phyloP scores from a whole-genome alignment of 805 yeast species.

The Yarrowia sp. region DNA sequence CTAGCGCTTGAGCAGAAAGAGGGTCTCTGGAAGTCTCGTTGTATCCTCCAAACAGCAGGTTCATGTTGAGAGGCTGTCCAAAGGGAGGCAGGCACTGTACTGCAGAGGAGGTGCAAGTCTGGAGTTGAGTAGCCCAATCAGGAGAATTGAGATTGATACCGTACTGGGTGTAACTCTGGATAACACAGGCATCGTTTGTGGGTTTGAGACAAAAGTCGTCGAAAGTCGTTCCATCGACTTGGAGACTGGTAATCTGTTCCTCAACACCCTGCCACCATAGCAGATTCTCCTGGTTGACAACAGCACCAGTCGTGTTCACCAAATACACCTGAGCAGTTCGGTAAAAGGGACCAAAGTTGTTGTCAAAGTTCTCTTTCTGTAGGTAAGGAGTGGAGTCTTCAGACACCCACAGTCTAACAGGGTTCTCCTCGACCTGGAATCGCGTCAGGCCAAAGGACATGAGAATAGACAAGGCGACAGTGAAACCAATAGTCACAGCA shows the following conservation, averaged over 20 bases:
- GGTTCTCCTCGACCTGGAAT: constrained; percentile 74
- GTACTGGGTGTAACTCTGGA: constrained; percentile 89
- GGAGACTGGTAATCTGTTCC: constrained; percentile 54
- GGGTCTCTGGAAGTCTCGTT: constrained; percentile 51
- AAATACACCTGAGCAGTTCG: constrained; percentile 84
- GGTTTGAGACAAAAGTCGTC: constrained; percentile 86
- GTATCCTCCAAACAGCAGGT: constrained; percentile 71
- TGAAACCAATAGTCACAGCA: constrained; percentile 57
- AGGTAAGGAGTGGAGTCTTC: constrained; percentile 71
- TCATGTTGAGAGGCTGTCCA: constrained; percentile 84
- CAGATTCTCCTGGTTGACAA: constrained; percentile 71
- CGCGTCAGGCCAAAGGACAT: constrained; percentile 54
- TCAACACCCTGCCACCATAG: constrained; percentile 93
- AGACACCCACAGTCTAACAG: constrained; percentile 90
- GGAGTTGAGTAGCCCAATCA: constrained; percentile 64
- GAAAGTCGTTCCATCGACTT: constrained; percentile 51
- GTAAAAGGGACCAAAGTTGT: constrained; percentile 88
- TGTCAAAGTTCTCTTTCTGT: constrained; percentile 74
- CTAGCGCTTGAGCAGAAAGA: constrained; percentile 71
- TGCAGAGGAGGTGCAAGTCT: constrained; percentile 75
- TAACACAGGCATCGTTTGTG: constrained; percentile 74
- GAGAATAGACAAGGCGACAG: constrained; percentile 54
- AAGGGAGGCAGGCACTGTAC: constrained; percentile 89
- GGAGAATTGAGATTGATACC: constrained; percentile 57
- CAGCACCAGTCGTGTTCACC: constrained; percentile 70